Evolutionary conservation across 1,139 yeast genomes (phyloP).

Genomic region (Saccharomyces pastorianus): DNA sequence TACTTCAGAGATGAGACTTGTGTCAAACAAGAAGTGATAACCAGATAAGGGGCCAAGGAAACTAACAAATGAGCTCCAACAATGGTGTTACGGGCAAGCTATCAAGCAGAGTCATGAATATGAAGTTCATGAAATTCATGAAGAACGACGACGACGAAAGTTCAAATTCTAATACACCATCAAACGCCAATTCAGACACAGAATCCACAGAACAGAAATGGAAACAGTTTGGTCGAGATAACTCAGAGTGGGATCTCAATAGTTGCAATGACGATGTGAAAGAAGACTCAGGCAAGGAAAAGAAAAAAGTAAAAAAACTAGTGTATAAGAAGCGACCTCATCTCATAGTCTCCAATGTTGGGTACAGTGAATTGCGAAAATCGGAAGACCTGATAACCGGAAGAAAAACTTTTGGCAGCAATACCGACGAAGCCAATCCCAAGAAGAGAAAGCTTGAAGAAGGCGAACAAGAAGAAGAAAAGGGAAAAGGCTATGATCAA

Average conservation of each 20-base stretch:
- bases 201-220: slow-evolving; percentile 32
- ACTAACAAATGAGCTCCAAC: background rate
- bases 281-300: background rate
- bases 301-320: slow-evolving; percentile 2
- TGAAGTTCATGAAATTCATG: slow-evolving; percentile 39
- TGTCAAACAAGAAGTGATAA: background rate
- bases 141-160: slow-evolving; percentile 33
- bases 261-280: background rate
- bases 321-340: slow-evolving; percentile 1
- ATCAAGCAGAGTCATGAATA: slow-evolving; percentile 35
- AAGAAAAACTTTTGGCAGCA: slow-evolving; percentile 4
- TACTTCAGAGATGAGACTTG: background rate
- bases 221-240: slow-evolving; percentile 44
- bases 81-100: slow-evolving; percentile 24
- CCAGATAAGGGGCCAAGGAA: background rate
- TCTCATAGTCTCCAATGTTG: slow-evolving; percentile 4
- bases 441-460: slow-evolving; percentile 11
- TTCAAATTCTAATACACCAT: slow-evolving; percentile 29
- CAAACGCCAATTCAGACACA: background rate
- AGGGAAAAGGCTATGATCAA: slow-evolving; percentile 4
- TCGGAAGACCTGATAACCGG: slow-evolving; percentile 1
- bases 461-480: slow-evolving; percentile 2
- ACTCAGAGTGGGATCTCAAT: slow-evolving; percentile 20
- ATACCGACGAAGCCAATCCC: slow-evolving; percentile 1
- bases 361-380: slow-evolving; percentile 5